Evolutionary conservation across 768 basidiomycete genomes (phyloP).

Genomic region (Macrolepiota albuminosa): DNA sequence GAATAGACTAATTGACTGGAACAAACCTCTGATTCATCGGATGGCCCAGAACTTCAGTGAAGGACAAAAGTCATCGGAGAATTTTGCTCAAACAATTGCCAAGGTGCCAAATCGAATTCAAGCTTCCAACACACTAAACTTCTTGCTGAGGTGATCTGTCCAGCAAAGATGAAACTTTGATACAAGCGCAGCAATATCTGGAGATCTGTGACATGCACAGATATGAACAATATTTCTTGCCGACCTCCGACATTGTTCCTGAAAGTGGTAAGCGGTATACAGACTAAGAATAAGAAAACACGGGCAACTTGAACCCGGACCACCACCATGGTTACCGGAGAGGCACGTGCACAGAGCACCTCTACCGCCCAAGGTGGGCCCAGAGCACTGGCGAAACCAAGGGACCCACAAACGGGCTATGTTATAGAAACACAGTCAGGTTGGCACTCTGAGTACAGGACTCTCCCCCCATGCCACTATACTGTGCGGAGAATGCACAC

Average conservation of each 20-base stretch:
- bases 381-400: too few species aligned
- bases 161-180: constrained; percentile 44
- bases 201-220: not conserved
- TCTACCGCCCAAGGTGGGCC: too few species aligned
- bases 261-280: not conserved
- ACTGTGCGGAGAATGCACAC: too few species aligned
- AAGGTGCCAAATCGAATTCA: constrained; percentile 48
- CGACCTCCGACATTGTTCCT: constrained; percentile 49
- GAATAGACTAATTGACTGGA: not conserved
- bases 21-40: constrained; percentile 46
- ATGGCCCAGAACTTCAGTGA: constrained; percentile 42
- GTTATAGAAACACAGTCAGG: too few species aligned
- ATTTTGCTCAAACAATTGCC: constrained; percentile 38
- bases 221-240: constrained; percentile 21
- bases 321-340: too few species aligned
- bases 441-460: too few species aligned
- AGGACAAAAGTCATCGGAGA: constrained; percentile 37
- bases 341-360: too few species aligned
- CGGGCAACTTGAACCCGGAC: not conserved
- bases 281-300: constrained; percentile 5
- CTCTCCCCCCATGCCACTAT: too few species aligned
- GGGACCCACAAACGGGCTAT: too few species aligned
- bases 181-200: not conserved
- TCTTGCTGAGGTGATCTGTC: constrained; percentile 47
- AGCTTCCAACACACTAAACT: constrained; percentile 40